Conservation (phyloP, 2,329 filamentous ascomycete species). For the Pestalotiopsis sp. region DNA sequence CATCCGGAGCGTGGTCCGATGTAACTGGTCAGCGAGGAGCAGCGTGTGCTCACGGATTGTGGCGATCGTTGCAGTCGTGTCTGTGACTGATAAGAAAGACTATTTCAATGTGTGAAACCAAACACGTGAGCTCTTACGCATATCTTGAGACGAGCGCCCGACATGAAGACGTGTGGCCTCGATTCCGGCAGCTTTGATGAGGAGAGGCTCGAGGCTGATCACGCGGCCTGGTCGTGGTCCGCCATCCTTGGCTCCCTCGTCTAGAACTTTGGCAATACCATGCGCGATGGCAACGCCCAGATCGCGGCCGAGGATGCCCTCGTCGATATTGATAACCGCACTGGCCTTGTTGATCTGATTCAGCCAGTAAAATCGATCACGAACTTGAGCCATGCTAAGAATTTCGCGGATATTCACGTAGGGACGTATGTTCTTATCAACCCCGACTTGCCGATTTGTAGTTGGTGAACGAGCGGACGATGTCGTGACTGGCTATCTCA, state of each 20-base stretch:
- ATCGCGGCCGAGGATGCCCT: neutral
- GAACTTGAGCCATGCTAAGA: neutral
- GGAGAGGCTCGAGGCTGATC: constrained; percentile 9
- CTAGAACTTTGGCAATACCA: constrained; percentile 1
- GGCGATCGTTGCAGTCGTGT: constrained; percentile 6
- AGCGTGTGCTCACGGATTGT: neutral
- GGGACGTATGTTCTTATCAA: neutral
- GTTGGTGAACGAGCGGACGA: neutral
- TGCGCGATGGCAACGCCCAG: constrained; percentile 2
- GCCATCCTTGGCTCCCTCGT: neutral
- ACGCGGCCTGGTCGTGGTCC: neutral
- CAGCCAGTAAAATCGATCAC: constrained; percentile 12
- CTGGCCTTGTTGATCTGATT: constrained; percentile 12
- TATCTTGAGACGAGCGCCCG: constrained; percentile 10
- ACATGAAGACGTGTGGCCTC: constrained; percentile 10
- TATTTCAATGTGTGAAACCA: neutral
- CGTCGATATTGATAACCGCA: constrained; percentile 3
- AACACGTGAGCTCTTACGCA: neutral
- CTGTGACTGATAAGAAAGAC: neutral
- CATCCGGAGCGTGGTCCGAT: neutral
- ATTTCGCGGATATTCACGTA: neutral
- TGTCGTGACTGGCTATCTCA: neutral
- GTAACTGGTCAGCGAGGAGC: neutral
- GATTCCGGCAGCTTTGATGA: constrained; percentile 7
- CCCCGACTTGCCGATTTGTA: neutral